A percentile compares a stretch with the other conserved stretches of the same genome.
Conservation (phyloP, 345 rosid genomes). For the Eucalyptus regnans region DNA sequence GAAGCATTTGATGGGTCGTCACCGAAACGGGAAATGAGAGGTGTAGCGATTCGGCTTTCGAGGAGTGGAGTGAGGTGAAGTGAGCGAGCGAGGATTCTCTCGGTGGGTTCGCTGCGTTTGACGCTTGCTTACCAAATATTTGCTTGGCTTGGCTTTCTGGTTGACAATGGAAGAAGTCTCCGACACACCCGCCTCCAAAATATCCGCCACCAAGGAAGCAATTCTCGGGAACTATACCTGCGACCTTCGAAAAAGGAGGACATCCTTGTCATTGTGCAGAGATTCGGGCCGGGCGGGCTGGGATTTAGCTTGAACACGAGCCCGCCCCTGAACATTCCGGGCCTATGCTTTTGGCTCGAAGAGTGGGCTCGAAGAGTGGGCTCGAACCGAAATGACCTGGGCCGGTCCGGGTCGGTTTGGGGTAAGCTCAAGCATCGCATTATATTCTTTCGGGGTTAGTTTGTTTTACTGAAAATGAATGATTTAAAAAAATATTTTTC, state of each 20-base stretch:
- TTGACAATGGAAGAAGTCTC: background rate
- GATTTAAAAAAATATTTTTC: no score
- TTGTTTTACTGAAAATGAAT: no score
- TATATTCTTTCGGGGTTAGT: rapidly evolving
- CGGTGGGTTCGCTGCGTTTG: background rate
- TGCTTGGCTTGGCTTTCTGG: background rate
- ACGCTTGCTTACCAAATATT: background rate
- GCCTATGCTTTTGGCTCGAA: background rate
- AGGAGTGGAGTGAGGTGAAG: background rate
- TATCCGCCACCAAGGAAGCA: background rate
- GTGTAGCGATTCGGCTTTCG: background rate
- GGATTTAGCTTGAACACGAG: background rate
- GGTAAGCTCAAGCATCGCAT: background rate
- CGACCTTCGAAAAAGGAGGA: background rate
- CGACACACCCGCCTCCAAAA: background rate
- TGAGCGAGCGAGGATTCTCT: background rate
- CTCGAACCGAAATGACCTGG: background rate
- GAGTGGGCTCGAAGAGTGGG: background rate
- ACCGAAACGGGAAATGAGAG: background rate
- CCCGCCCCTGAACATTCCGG: background rate
- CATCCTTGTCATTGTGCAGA: background rate
- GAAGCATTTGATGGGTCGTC: background rate
- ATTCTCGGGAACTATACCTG: background rate
- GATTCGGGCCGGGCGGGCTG: background rate
- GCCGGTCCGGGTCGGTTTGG: background rate